phyloP scores from a whole-genome alignment of 2,329 filamentous ascomycete genomes.

The Aschersonia sp. region DNA sequence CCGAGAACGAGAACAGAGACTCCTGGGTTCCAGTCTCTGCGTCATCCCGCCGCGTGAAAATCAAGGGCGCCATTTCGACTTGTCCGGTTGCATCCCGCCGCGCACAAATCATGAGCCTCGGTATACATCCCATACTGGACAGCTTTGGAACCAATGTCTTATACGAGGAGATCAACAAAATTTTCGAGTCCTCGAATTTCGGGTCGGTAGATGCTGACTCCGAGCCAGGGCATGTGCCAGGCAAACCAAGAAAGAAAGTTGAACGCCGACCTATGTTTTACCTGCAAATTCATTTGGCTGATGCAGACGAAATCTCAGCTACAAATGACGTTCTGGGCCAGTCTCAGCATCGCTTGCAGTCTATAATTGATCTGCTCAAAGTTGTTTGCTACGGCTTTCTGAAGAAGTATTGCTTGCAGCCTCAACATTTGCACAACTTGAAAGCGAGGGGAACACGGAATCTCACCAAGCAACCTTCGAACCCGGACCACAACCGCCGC shows the following conservation, averaged over 20 bases:
- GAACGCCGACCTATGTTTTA: slow-evolving; percentile 87
- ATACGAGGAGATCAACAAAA: slow-evolving; percentile 63
- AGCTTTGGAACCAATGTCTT: slow-evolving; percentile 47
- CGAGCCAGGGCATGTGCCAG: slow-evolving; percentile 24
- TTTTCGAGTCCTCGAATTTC: slow-evolving; percentile 69
- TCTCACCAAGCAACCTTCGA: not conserved
- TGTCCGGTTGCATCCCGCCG: slow-evolving; percentile 56
- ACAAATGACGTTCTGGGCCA: slow-evolving; percentile 26
- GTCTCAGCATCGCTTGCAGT: slow-evolving; percentile 32
- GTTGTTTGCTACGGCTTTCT: slow-evolving; percentile 64
- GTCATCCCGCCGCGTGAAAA: slow-evolving; percentile 41
- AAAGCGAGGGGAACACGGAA: not conserved
- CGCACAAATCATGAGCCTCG: slow-evolving; percentile 71
- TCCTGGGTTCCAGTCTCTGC: slow-evolving; percentile 63
- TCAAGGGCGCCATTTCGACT: slow-evolving; percentile 60
- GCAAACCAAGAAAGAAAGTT: slow-evolving; percentile 45
- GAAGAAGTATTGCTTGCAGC: slow-evolving; percentile 54
- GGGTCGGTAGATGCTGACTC: slow-evolving; percentile 35
- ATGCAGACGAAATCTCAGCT: slow-evolving; percentile 17
- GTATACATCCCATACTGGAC: slow-evolving; percentile 49
- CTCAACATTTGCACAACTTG: slow-evolving; percentile 20
- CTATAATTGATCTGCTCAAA: slow-evolving; percentile 43
- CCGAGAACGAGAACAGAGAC: slow-evolving; percentile 32
- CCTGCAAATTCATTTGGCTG: slow-evolving; percentile 43
- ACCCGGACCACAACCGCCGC: not conserved